Percentiles rank a stretch among this genome's conserved stretches.
phyloP scores from a whole-genome alignment of 2,329 filamentous ascomycete species.

The Calonectria multiphialidica region DNA sequence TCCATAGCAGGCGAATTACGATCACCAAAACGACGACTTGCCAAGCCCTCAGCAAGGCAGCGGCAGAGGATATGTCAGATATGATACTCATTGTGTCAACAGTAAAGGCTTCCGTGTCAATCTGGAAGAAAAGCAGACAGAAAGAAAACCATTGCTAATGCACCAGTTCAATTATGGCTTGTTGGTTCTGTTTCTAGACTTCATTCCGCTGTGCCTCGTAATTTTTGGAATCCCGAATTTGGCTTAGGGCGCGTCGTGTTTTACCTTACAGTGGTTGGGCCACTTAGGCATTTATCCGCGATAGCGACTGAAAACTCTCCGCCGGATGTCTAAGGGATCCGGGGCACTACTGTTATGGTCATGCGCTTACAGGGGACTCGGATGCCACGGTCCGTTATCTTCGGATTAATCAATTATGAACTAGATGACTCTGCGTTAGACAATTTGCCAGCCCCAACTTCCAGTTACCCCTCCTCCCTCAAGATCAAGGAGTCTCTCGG shows the following conservation, averaged over 20 bases:
- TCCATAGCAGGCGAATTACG: neutral
- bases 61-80: neutral
- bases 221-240: neutral
- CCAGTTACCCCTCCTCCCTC: too few relatives aligned
- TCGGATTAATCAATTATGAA: neutral
- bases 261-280: neutral
- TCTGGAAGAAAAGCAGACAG: neutral
- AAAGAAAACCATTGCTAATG: too few relatives aligned
- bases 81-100: neutral
- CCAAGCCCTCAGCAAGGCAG: neutral
- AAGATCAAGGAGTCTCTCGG: too few relatives aligned
- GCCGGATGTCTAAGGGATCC: neutral
- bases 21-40: neutral
- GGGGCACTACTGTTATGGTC: neutral
- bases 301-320: neutral
- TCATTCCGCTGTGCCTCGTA: neutral
- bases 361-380: neutral
- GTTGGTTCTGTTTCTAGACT: neutral
- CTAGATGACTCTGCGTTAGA: too few relatives aligned
- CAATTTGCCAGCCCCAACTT: too few relatives aligned
- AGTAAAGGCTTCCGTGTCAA: neutral
- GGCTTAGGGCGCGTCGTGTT: neutral
- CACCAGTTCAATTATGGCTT: neutral
- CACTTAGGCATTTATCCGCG: neutral
- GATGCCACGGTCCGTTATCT: neutral